Base-by-base conservation (phyloP, 352 stramenopile genomes). In the Pythium apleroticum region DNA sequence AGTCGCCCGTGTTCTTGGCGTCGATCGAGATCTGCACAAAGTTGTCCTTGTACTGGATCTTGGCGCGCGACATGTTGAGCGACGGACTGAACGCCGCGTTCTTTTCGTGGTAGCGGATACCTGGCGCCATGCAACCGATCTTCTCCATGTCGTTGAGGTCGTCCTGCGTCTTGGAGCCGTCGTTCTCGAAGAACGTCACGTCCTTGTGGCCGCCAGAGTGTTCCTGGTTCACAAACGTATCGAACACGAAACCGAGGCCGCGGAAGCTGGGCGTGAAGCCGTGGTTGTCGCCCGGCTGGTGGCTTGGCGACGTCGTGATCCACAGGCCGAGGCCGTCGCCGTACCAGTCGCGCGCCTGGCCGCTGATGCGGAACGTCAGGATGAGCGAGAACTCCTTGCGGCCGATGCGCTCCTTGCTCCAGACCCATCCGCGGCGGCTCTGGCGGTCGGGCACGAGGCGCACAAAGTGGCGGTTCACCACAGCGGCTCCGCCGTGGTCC, bases 151-250 rank as follows among this genome's bases (percentile, higher is more conserved):
- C 74, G 54, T 91, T 84, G 12, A 93, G 73, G 57, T 93, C 78
- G 69, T 95, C 86, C 57, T 93, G 75, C 35, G 77, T 80, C 63
- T 88, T 88, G 11, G 78, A 75, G 57, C 85, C 85, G 60, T 95
- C 80, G 70, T 92, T 95, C 68, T 86, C 76, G 24, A 92, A 81
- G 24, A 93, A 84, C 53, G 80, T 90, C 66, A 95, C 83, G 63
- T 95, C 86, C 70, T 91, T 88, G 74, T 95, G 86, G 27, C 86
- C 86, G 22, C 84, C 86, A 30, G 52, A 61, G 63, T 93, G 83
- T 64, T 95, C 86, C 66, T 75, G 56, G 68, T 95, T 95, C 35
- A 91, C 75, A 73, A 93, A 95, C 65, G 86, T 95, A 65, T 95
- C 86, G 60, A 95, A 90, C 24, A 95, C 62, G 56, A 95, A 65